Percentiles rank a stretch among this genome's conserved stretches.
These are phyloP conservation scores for Colletotrichum godetiae DNA, from an alignment of 2,329 filamentous ascomycete species.

Conservation along the genomic window DNA sequence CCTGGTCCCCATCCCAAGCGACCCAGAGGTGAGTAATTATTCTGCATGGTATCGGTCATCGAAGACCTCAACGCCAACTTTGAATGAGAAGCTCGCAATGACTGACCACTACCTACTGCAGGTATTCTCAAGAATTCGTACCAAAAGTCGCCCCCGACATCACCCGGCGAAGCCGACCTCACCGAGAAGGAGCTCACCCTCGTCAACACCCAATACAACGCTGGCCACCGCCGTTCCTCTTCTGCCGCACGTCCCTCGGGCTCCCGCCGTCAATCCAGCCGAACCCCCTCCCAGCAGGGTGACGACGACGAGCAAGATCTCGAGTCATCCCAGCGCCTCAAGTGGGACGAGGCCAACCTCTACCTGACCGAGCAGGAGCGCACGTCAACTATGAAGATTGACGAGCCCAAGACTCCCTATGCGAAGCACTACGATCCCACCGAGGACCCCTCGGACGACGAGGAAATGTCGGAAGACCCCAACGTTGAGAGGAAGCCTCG, in stretches of 20 bases:
- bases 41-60: too few relatives aligned
- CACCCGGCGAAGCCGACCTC: conserved; percentile 62
- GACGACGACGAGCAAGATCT: conserved; percentile 58
- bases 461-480: conserved; percentile 70
- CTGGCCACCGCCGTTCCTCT: conserved; percentile 86
- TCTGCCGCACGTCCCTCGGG: conserved; percentile 73
- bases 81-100: not conserved
- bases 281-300: conserved; percentile 56
- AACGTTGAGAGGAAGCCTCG: conserved; percentile 54
- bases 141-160: conserved; percentile 68
- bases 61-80: not conserved
- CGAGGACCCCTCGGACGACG: conserved; percentile 86
- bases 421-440: conserved; percentile 90
- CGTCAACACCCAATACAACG: conserved; percentile 94
- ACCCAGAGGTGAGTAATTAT: conserved; percentile 56
- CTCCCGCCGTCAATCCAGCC: conserved; percentile 78
- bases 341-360: conserved; percentile 98
- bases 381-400: conserved; percentile 97
- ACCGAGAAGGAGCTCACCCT: conserved; percentile 90
- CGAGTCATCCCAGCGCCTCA: conserved; percentile 79
- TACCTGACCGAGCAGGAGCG: conserved; percentile 98
- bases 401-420: conserved; percentile 97
- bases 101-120: conserved; percentile 48
- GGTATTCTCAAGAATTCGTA: conserved; percentile 95
- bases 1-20: conserved; percentile 53